A percentile compares a stretch with the other conserved stretches of the same genome.
Conservation (phyloP, 1,139 yeast genomes). For the Saccharomyces hybrid region DNA sequence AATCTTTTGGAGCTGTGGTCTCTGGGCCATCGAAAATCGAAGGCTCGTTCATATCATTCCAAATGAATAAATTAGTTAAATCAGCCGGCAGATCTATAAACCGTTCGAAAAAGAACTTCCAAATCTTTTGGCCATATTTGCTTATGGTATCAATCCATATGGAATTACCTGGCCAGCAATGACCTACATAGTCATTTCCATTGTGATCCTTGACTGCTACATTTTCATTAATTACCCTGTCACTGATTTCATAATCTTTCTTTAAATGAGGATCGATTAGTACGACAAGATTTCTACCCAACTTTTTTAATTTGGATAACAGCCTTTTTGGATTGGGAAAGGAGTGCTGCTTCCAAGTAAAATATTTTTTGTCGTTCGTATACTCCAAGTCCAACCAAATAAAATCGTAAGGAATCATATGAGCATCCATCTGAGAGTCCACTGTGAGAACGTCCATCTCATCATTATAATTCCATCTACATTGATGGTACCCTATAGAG, state of each 20-base stretch:
- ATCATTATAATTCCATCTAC: slow-evolving; percentile 94
- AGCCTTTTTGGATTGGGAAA: slow-evolving; percentile 71
- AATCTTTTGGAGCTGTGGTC: slow-evolving; percentile 77
- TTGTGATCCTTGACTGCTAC: slow-evolving; percentile 40
- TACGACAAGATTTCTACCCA: slow-evolving; percentile 75
- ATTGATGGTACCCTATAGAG: slow-evolving; percentile 87
- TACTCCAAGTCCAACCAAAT: slow-evolving; percentile 96
- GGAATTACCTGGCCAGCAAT: slow-evolving; percentile 98
- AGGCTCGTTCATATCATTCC: slow-evolving; percentile 99
- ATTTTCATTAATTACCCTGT: slow-evolving; percentile 37
- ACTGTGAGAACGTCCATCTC: slow-evolving; percentile 75
- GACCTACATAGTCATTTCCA: slow-evolving; percentile 59
- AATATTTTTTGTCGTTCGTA: slow-evolving; percentile 75
- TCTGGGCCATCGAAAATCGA: slow-evolving; percentile 94
- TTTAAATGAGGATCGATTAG: slow-evolving; percentile 92
- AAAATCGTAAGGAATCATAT: slow-evolving; percentile 77
- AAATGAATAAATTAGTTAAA: slow-evolving; percentile 56
- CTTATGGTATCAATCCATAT: slow-evolving; percentile 84
- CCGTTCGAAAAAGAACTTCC: slow-evolving; percentile 45
- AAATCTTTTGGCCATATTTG: slow-evolving; percentile 51
- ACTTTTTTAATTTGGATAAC: slow-evolving; percentile 53
- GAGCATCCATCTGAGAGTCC: slow-evolving; percentile 58
- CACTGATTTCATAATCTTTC: slow-evolving; percentile 56
- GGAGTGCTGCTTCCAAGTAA: slow-evolving; percentile 74
- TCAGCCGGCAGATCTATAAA: slow-evolving; percentile 44